Evolutionary conservation across 1,284 basidiomycete species (phyloP).

Genomic region (Ustilago shanxiensis): DNA sequence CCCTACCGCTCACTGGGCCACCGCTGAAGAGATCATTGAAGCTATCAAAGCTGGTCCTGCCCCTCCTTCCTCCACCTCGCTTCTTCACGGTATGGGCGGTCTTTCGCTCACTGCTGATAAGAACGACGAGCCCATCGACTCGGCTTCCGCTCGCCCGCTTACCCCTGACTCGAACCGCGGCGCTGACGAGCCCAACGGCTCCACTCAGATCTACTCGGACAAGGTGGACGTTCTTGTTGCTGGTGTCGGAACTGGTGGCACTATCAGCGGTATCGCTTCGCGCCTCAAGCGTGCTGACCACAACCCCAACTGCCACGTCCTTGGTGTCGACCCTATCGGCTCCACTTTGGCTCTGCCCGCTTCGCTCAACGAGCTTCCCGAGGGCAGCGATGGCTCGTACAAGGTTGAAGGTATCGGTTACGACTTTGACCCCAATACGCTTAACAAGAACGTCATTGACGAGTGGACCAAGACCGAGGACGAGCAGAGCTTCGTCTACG

Average conservation of each 20-base stretch:
- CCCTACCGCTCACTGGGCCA: slow-evolving; percentile 59
- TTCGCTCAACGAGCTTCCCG: slow-evolving; percentile 74
- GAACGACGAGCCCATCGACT: slow-evolving; percentile 22
- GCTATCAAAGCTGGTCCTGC: slow-evolving; percentile 76
- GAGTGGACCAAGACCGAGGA: slow-evolving; percentile 89
- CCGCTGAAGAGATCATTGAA: slow-evolving; percentile 73
- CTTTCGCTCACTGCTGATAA: slow-evolving; percentile 61
- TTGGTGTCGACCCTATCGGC: slow-evolving; percentile 94
- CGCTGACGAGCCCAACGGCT: slow-evolving; percentile 35
- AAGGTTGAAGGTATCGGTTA: slow-evolving; percentile 90
- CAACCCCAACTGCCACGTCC: slow-evolving; percentile 72
- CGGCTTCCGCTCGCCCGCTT: slow-evolving; percentile 37
- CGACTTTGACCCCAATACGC: slow-evolving; percentile 62
- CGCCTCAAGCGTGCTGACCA: slow-evolving; percentile 75
- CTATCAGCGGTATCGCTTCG: slow-evolving; percentile 86
- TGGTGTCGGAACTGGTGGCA: slow-evolving; percentile 94
- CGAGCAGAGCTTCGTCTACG: slow-evolving; percentile 82
- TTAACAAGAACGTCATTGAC: slow-evolving; percentile 60
- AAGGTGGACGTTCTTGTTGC: slow-evolving; percentile 85
- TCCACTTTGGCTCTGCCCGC: slow-evolving; percentile 86
- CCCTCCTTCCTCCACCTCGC: slow-evolving; percentile 57
- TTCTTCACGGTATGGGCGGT: slow-evolving; percentile 67
- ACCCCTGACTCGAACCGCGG: slow-evolving; percentile 54
- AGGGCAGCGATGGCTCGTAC: slow-evolving; percentile 77
- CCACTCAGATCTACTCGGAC: slow-evolving; percentile 32